A percentile compares a stretch with the other conserved stretches of the same genome.
Conservation (phyloP, 192 early-diverging fungal genomes). For the Chytriomyces sp. region DNA sequence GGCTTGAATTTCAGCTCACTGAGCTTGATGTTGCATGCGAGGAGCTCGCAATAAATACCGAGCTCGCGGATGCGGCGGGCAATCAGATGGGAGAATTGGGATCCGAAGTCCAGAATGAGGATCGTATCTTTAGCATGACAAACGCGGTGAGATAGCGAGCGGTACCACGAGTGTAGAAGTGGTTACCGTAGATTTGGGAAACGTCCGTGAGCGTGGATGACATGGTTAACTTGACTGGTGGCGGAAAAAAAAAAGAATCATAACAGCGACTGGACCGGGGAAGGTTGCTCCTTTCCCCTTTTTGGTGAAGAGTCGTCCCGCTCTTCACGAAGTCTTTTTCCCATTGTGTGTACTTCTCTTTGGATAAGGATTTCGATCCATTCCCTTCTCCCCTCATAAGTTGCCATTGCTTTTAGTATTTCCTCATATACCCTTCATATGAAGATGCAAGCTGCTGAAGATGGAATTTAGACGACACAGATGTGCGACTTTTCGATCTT, state of each 20-base stretch:
- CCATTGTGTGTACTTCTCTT: too few species aligned
- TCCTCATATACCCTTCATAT: too few species aligned
- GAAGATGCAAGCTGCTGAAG: too few species aligned
- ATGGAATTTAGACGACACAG: too few species aligned
- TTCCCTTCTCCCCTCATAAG: too few species aligned
- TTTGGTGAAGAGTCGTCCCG: too few species aligned
- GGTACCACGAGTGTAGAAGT: not conserved
- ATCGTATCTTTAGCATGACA: slow-evolving; percentile 72
- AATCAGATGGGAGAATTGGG: slow-evolving; percentile 98
- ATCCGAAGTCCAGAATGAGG: slow-evolving; percentile 99
- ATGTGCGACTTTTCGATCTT: too few species aligned
- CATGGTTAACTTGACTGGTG: not conserved
- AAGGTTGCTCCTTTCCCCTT: too few species aligned
- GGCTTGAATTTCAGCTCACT: slow-evolving; percentile 90
- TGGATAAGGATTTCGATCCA: too few species aligned
- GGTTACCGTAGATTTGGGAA: slow-evolving; percentile 33
- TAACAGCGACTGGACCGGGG: too few species aligned
- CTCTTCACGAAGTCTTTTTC: too few species aligned
- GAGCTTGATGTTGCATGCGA: slow-evolving; percentile 96
- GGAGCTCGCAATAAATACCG: slow-evolving; percentile 98
- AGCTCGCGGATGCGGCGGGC: slow-evolving; percentile 92
- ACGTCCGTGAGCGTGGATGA: slow-evolving; percentile 19
- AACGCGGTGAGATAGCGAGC: not conserved
- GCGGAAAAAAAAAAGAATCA: not conserved
- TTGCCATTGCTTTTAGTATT: too few species aligned